Evolutionary conservation across 305 asterid species (phyloP), one percentile per base, ranked within the genome.

Genomic region (Ajuga reptans): DNA sequence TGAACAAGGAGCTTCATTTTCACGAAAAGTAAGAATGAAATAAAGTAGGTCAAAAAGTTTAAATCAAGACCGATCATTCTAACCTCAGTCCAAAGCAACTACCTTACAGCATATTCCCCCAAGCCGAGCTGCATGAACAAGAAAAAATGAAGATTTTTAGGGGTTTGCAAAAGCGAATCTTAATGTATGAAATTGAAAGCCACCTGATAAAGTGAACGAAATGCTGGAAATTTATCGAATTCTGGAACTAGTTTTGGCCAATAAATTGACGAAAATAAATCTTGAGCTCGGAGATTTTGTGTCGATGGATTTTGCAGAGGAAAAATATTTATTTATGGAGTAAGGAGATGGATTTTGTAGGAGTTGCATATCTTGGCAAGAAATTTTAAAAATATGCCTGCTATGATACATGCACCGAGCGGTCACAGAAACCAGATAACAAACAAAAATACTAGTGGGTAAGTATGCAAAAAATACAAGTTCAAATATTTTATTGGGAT

Each of bases 51-150:
- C 77, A 53, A 57, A 53, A 54, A 81, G 62, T 72, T 42, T 10
- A 17, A 67, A 67, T 61, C 52, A 69, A 56, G 17, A 8, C 27
- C 60, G 55, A 7, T 29, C 71, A 54, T 42, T 61, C 68, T 45
- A 55, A 80, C 84, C 84, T 69, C 70, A 69, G 80, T 63, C 71
- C 68, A 65, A 29, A 57, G 24, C 74, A 74, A 61, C 72, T 50
- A 70, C 62, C 16, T 37, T 16, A 47, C 42, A 39, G 72, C 82
- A 69, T 74, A 68, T 24, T 59, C 31, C 61, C 61, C 64, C 46
- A 8, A 51, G 47, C 46, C 66, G 65, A 52, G 76, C 79, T 77
- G 79, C 76, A 68, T 67, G 74, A 64, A 61, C 47, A 64, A 66
- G 66, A 33, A 70, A 50, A 11, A 54, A 46, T 37, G 10, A 12